Evolutionary conservation across 1,139 yeast genomes (phyloP).

Genomic region (Blastobotrys aristatus): DNA sequence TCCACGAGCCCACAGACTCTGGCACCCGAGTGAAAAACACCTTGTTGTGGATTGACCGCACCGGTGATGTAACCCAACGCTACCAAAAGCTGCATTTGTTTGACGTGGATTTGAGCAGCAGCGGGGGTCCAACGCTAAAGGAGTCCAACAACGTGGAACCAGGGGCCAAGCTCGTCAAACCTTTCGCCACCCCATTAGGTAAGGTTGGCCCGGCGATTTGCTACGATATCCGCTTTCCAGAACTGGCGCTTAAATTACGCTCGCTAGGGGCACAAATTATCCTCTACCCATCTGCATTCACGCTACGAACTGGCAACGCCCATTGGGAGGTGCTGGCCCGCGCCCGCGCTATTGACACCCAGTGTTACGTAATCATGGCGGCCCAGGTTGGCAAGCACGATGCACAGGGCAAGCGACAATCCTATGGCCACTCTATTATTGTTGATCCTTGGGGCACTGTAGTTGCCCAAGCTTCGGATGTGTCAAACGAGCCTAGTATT

Average conservation of each 20-base stretch:
- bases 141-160: slow-evolving; percentile 82
- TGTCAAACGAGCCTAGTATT: slow-evolving; percentile 48
- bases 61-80: slow-evolving; percentile 58
- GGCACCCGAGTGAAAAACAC: slow-evolving; percentile 57
- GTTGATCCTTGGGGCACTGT: slow-evolving; percentile 91
- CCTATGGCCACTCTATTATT: slow-evolving; percentile 83
- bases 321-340: slow-evolving; percentile 82
- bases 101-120: slow-evolving; percentile 69
- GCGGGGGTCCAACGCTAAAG: slow-evolving; percentile 49
- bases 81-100: slow-evolving; percentile 87
- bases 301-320: slow-evolving; percentile 82
- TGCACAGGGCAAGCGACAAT: slow-evolving; percentile 41
- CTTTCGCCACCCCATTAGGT: slow-evolving; percentile 59
- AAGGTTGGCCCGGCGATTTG: slow-evolving; percentile 72
- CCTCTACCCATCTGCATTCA: slow-evolving; percentile 87
- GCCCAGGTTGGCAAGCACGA: slow-evolving; percentile 82
- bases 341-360: slow-evolving; percentile 84
- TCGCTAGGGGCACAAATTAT: slow-evolving; percentile 70
- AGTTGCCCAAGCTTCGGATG: slow-evolving; percentile 54
- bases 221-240: slow-evolving; percentile 88
- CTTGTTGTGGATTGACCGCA: slow-evolving; percentile 60
- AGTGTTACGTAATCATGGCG: slow-evolving; percentile 82
- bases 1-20: slow-evolving; percentile 65
- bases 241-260: slow-evolving; percentile 61
- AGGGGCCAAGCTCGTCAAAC: slow-evolving; percentile 51